Conservation (phyloP, 352 stramenopile genomes). For the Globisporangium takayamanum region DNA sequence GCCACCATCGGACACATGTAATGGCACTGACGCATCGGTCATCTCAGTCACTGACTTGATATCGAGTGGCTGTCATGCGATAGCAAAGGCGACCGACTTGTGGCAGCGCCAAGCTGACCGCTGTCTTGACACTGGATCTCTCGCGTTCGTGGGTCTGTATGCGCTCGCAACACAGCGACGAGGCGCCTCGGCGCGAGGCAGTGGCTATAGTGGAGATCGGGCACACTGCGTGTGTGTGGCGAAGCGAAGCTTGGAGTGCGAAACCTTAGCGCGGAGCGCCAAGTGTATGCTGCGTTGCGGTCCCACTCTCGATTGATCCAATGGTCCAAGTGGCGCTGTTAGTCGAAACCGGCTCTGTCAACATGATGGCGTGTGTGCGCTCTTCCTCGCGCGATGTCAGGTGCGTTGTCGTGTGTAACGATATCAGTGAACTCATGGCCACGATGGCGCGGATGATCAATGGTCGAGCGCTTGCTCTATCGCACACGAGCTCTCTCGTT, state of each 20-base stretch:
- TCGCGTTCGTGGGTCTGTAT: background rate
- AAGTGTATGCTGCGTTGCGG: background rate
- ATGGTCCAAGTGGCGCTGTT: background rate
- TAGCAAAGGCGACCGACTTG: too few relatives aligned
- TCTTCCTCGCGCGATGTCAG: background rate
- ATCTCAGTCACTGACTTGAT: background rate
- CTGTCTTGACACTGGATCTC: background rate
- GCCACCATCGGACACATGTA: background rate
- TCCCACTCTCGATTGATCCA: background rate
- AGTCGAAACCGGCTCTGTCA: background rate
- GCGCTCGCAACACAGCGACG: too few relatives aligned
- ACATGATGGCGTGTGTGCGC: background rate
- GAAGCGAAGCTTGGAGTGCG: too few relatives aligned
- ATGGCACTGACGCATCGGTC: background rate
- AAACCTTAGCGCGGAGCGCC: too few relatives aligned
- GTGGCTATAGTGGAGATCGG: too few relatives aligned
- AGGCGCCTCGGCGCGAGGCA: too few relatives aligned
- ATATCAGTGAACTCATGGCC: too few relatives aligned
- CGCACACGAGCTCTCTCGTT: too few relatives aligned
- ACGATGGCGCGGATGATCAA: too few relatives aligned
- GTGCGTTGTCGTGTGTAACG: too few relatives aligned
- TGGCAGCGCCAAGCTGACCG: background rate
- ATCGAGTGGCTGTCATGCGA: background rate
- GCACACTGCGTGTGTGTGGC: too few relatives aligned
- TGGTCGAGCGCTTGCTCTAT: background rate